Evolutionary conservation across 2,329 filamentous ascomycete species (phyloP), one percentile per base, ranked within the genome.

Genomic region (Fusarium sp.): DNA sequence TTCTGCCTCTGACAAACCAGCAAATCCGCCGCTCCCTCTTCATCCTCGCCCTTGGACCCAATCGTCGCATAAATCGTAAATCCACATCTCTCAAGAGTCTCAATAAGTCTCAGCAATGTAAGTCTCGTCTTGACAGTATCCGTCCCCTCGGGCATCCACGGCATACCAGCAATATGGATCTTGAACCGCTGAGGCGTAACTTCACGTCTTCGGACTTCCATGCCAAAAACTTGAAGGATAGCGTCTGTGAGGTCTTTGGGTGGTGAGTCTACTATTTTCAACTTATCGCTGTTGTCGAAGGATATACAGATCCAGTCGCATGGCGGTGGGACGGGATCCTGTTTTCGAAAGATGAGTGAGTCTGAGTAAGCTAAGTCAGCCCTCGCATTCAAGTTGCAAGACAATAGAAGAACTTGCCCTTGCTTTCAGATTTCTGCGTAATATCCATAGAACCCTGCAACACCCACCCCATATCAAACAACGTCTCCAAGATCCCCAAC

Each of bases 301-400:
- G 65, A 69, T 6, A 69, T n/a, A 3, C 48, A 48, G 10, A 69
- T 53, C 65, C 65, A 69, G 23, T 69, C 66, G 13, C 54, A 66
- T 0, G 65, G 60, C 0, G 60, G 47, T 5, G 66, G 66, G 0
- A 41, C n/a, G 0, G 60, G 66, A 8, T 69, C 55, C 28, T 69
- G 66, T 20, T 66, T 69, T 12, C 66, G 60, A 18, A 69, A 69
- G 8, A 69, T 37, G 1, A 69, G 60, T 1, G 41, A 46, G 4
- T 69, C 66, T 69, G 4, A 15, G 1, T 2, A 3, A 9, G 18
- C 44, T 3, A n/a, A 18, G 4, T 4, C 21, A 46, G 23, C 23
- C 5, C 29, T n/a, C n/a, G n/a, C n/a, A n/a, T n/a, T n/a, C n/a
- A n/a, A n/a, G n/a, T n/a, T n/a, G 3, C 8, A 8, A 29, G 4